phyloP scores from a whole-genome alignment of 306 rosid species.

The Malus fusca region DNA sequence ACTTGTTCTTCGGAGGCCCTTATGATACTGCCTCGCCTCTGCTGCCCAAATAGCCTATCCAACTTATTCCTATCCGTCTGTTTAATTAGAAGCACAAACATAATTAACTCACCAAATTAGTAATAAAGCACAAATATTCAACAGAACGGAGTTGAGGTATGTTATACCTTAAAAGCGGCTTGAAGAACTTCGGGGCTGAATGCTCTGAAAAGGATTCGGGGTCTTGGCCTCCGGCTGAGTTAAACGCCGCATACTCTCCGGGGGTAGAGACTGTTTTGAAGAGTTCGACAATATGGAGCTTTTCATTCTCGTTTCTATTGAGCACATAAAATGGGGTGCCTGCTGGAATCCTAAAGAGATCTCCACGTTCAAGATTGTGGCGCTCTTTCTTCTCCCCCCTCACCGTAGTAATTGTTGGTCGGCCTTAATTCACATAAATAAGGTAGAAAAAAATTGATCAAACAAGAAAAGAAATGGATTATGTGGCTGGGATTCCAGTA shows the following conservation, averaged over 20 bases:
- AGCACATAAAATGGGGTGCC: slow-evolving; percentile 47
- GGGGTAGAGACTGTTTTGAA: slow-evolving; percentile 35
- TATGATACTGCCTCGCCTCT: slow-evolving; percentile 38
- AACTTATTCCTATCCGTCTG: slow-evolving; percentile 30
- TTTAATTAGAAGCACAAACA: background rate
- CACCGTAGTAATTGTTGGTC: slow-evolving; percentile 40
- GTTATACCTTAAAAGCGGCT: slow-evolving; percentile 46
- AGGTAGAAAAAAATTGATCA: background rate
- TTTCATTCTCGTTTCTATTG: slow-evolving; percentile 52
- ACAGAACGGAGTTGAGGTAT: background rate
- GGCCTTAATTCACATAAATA: slow-evolving; percentile 27
- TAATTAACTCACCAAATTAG: background rate
- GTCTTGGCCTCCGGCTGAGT: slow-evolving; percentile 38
- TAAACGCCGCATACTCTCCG: slow-evolving; percentile 44
- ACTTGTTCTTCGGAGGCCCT: slow-evolving; percentile 39
- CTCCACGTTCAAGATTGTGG: slow-evolving; percentile 49
- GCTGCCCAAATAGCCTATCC: slow-evolving; percentile 37
- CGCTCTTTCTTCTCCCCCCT: slow-evolving; percentile 35
- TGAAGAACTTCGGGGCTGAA: slow-evolving; percentile 61
- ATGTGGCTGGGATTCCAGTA: no score
- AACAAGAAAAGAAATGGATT: background rate
- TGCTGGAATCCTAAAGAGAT: slow-evolving; percentile 40
- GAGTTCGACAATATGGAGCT: slow-evolving; percentile 36
- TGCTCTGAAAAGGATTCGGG: slow-evolving; percentile 56
- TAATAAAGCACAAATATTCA: background rate